A percentile compares a stretch with the other conserved stretches of the same genome.
Conservation (phyloP, 1,284 basidiomycete genomes). For the Apiotrichum akiyoshidainum region DNA sequence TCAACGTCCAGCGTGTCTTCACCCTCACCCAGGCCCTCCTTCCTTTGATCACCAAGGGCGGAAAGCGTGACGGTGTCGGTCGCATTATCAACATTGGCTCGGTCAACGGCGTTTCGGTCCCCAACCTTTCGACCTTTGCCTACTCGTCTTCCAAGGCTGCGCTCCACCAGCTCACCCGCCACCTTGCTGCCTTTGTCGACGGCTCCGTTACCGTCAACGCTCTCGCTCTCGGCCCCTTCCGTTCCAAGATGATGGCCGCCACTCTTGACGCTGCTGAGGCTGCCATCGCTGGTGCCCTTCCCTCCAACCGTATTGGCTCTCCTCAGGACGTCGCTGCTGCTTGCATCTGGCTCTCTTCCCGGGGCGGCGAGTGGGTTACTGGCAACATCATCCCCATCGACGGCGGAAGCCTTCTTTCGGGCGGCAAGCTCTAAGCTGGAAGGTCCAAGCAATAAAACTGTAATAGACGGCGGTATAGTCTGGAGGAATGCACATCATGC, state of each 20-base stretch:
- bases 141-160: conserved; percentile 65
- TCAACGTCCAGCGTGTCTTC: conserved; percentile 69
- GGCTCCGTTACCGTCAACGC: conserved; percentile 66
- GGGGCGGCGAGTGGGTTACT: conserved; percentile 62
- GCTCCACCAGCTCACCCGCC: conserved; percentile 57
- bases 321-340: conserved; percentile 65
- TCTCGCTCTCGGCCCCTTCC: conserved; percentile 61
- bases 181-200: conserved; percentile 62
- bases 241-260: conserved; percentile 58
- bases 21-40: conserved; percentile 65
- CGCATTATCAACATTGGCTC: conserved; percentile 68
- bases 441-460: neutral
- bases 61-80: conserved; percentile 53
- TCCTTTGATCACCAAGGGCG: conserved; percentile 60
- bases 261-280: conserved; percentile 58
- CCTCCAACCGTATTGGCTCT: conserved; percentile 59
- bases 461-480: neutral
- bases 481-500: neutral
- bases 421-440: conserved; percentile 23
- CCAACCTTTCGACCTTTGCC: conserved; percentile 63
- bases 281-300: conserved; percentile 54
- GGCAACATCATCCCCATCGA: conserved; percentile 63
- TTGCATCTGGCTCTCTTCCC: conserved; percentile 61
- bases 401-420: conserved; percentile 55
- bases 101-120: conserved; percentile 59